These are phyloP conservation scores for Tarenaya hassleriana DNA, from an alignment of 345 rosid genomes.

Conservation along the genomic window DNA sequence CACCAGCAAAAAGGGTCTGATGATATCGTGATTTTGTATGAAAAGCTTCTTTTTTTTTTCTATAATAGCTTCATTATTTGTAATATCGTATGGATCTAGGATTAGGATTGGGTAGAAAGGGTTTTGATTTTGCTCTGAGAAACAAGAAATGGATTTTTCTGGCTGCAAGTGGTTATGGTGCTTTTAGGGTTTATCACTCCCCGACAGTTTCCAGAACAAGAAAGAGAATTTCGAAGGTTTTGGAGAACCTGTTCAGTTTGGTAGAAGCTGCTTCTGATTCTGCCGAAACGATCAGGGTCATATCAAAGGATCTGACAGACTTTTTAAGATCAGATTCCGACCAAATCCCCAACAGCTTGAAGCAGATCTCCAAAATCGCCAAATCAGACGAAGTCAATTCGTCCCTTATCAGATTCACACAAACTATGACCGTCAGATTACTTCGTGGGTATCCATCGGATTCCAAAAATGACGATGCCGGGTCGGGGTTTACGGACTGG, in stretches of 20 bases:
- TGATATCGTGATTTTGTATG: constrained; percentile 2
- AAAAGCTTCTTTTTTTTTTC: background rate
- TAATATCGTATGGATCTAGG: constrained; percentile 43
- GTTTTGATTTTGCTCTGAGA: constrained; percentile 38
- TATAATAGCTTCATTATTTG: constrained; percentile 1
- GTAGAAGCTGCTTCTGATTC: constrained; percentile 56
- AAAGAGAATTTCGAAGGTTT: constrained; percentile 40
- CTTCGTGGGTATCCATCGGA: constrained; percentile 35
- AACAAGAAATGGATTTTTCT: constrained; percentile 52
- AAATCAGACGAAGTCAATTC: constrained; percentile 51
- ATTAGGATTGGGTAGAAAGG: constrained; percentile 36
- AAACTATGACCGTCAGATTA: constrained; percentile 51
- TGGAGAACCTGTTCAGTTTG: constrained; percentile 45
- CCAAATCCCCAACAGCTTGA: constrained; percentile 60
- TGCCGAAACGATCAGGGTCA: constrained; percentile 40
- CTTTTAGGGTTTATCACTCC: constrained; percentile 34
- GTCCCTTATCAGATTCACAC: constrained; percentile 36
- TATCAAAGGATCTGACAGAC: constrained; percentile 47
- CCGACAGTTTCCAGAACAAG: constrained; percentile 6
- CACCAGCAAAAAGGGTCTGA: constrained; percentile 5
- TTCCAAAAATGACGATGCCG: constrained; percentile 18
- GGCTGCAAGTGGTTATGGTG: constrained; percentile 44
- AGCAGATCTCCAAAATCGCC: constrained; percentile 57
- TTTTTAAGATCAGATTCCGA: constrained; percentile 62
- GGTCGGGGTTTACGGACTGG: constrained; percentile 41